Evolutionary conservation across 2,329 filamentous ascomycete genomes (phyloP).

Genomic region (Paecilomyces variotii): DNA sequence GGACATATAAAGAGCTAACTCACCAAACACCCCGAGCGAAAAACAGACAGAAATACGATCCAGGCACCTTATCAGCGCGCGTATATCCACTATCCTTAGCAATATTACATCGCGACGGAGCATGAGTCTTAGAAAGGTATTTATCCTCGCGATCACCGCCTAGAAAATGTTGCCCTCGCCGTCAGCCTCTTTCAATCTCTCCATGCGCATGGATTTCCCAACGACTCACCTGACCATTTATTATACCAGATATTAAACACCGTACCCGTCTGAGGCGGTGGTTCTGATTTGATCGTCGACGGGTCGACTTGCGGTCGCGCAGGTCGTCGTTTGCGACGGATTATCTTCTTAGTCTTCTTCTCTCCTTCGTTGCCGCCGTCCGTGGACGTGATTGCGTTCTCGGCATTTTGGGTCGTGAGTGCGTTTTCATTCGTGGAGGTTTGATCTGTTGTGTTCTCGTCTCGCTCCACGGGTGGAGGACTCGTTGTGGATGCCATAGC

Average conservation of each 20-base stretch:
- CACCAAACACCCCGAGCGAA: slow-evolving; percentile 69
- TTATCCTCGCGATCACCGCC: slow-evolving; percentile 88
- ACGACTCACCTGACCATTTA: slow-evolving; percentile 65
- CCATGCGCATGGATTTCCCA: neutral
- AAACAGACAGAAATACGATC: slow-evolving; percentile 86
- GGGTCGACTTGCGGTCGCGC: slow-evolving; percentile 88
- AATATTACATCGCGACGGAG: slow-evolving; percentile 80
- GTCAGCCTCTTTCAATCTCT: neutral
- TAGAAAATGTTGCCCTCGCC: neutral
- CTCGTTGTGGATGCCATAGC: slow-evolving; percentile 22
- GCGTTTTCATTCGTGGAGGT: slow-evolving; percentile 7
- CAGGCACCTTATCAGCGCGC: slow-evolving; percentile 64
- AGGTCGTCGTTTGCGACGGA: slow-evolving; percentile 81
- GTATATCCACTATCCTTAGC: slow-evolving; percentile 73
- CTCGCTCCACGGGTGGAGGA: slow-evolving; percentile 41
- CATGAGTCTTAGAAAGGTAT: slow-evolving; percentile 72
- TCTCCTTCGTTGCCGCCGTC: slow-evolving; percentile 26
- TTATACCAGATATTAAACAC: slow-evolving; percentile 99
- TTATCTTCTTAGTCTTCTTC: slow-evolving; percentile 80
- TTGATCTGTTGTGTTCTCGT: slow-evolving; percentile 16
- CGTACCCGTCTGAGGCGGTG: slow-evolving; percentile 84
- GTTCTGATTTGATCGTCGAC: slow-evolving; percentile 70
- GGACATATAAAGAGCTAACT: slow-evolving; percentile 3
- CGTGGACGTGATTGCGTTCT: slow-evolving; percentile 13
- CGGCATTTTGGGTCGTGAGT: slow-evolving; percentile 8